Percentiles rank a stretch among this genome's conserved stretches.
Evolutionary conservation across 2,329 filamentous ascomycete genomes (phyloP).

Genomic region (Mariannaea elegans): DNA sequence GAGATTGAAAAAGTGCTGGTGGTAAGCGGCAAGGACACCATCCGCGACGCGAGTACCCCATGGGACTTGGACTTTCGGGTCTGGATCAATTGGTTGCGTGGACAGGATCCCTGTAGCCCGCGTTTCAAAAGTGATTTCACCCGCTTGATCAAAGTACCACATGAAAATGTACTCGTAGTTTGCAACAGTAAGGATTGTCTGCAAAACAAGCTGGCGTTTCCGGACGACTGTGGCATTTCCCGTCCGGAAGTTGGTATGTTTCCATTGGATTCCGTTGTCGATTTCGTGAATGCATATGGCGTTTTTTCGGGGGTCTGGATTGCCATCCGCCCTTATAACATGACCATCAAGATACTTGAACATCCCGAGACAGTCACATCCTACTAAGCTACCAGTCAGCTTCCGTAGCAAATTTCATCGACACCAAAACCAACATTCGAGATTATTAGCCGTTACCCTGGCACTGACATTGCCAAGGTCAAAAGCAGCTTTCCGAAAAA

Average conservation of each 20-base stretch:
- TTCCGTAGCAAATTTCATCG: too few relatives aligned
- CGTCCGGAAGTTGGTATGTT: slow-evolving; percentile 75
- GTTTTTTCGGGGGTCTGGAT: slow-evolving; percentile 58
- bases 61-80: slow-evolving; percentile 46
- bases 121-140: slow-evolving; percentile 68
- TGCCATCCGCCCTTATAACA: slow-evolving; percentile 62
- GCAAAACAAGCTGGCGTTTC: slow-evolving; percentile 69
- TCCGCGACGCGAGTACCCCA: slow-evolving; percentile 71
- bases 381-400: too few relatives aligned
- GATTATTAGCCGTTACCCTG: slow-evolving; percentile 73
- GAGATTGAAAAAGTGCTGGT: slow-evolving; percentile 74
- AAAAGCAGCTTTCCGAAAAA: slow-evolving; percentile 72
- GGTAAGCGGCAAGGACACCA: slow-evolving; percentile 72
- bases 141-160: slow-evolving; percentile 68
- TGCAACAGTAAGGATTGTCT: slow-evolving; percentile 73
- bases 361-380: slow-evolving; percentile 76
- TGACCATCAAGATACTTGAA: slow-evolving; percentile 71
- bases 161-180: slow-evolving; percentile 73
- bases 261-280: slow-evolving; percentile 77
- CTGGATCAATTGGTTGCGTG: slow-evolving; percentile 67
- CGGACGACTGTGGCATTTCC: slow-evolving; percentile 67
- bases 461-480: slow-evolving; percentile 76
- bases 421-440: slow-evolving; percentile 56
- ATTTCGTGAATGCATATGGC: slow-evolving; percentile 76
- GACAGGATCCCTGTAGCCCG: slow-evolving; percentile 73